phyloP scores from a whole-genome alignment of 2,329 filamentous ascomycete species.

The Neofusicoccum sp. region DNA sequence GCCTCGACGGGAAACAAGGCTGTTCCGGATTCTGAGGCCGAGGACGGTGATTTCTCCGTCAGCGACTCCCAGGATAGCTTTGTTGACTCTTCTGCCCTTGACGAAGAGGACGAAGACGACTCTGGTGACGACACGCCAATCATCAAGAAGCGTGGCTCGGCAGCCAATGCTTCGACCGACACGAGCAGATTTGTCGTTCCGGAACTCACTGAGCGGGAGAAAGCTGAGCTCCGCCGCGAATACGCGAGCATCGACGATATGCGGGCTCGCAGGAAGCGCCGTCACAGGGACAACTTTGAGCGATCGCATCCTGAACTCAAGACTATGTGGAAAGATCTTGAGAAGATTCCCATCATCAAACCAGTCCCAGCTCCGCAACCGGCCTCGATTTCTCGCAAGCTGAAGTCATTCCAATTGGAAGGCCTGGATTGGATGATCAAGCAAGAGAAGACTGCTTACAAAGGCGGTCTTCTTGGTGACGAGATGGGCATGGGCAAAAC shows the following conservation, averaged over 20 bases:
- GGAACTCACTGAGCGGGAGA: background rate
- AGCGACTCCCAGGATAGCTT: background rate
- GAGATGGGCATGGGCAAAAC: constrained; percentile 99
- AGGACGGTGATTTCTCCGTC: constrained; percentile 12
- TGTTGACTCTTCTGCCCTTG: constrained; percentile 14
- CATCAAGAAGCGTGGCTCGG: background rate
- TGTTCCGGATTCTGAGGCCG: background rate
- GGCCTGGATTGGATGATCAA: constrained; percentile 91
- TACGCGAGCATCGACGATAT: background rate
- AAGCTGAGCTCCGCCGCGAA: background rate
- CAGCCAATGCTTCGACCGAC: background rate
- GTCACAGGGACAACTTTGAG: constrained; percentile 64
- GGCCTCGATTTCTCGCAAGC: constrained; percentile 69
- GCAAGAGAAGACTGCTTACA: constrained; percentile 83
- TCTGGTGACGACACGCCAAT: background rate
- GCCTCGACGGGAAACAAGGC: constrained; percentile 15
- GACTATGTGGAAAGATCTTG: constrained; percentile 81
- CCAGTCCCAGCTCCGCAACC: constrained; percentile 69
- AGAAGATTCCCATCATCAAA: constrained; percentile 65
- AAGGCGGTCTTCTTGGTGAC: constrained; percentile 86
- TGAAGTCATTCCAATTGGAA: constrained; percentile 93
- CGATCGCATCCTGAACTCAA: constrained; percentile 71
- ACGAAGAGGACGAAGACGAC: constrained; percentile 3
- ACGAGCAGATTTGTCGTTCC: background rate
- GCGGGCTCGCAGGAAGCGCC: background rate